phyloP scores from a whole-genome alignment of 768 basidiomycete species.

The Kwoniella heveanensis region DNA sequence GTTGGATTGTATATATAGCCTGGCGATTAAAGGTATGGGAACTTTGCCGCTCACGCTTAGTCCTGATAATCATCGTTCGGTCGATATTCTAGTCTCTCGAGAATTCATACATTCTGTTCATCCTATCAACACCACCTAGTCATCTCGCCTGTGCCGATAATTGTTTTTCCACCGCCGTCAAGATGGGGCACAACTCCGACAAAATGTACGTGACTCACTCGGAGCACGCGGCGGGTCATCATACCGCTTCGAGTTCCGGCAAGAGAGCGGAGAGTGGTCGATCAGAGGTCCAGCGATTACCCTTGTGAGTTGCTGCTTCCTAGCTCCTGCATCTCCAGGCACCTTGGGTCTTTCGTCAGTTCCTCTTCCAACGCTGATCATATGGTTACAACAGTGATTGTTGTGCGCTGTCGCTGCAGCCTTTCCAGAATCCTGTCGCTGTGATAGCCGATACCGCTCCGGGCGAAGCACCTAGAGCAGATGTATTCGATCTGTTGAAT shows the following conservation, averaged over 20 bases:
- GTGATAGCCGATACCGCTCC: conserved; percentile 56
- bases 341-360: too few relatives aligned
- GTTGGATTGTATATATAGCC: neutral
- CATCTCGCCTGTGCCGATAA: neutral
- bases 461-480: conserved; percentile 67
- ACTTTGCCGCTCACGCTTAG: neutral
- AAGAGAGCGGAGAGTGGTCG: conserved; percentile 43
- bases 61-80: neutral
- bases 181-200: conserved; percentile 55
- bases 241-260: conserved; percentile 50
- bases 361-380: neutral
- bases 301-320: conserved; percentile 40
- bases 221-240: conserved; percentile 52
- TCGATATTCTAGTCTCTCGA: too few relatives aligned
- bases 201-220: conserved; percentile 56
- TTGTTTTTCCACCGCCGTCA: conserved; percentile 4
- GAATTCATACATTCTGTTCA: neutral
- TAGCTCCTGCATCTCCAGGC: too few relatives aligned
- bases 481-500: conserved; percentile 85
- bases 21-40: too few relatives aligned
- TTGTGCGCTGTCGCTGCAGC: conserved; percentile 87
- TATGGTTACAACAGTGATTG: conserved; percentile 62
- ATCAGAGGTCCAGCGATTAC: conserved; percentile 52
- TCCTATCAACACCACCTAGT: neutral
- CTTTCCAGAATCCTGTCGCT: conserved; percentile 85